Conservation (phyloP, 352 stramenopile genomes). For the Elongisporangium anandrum region DNA sequence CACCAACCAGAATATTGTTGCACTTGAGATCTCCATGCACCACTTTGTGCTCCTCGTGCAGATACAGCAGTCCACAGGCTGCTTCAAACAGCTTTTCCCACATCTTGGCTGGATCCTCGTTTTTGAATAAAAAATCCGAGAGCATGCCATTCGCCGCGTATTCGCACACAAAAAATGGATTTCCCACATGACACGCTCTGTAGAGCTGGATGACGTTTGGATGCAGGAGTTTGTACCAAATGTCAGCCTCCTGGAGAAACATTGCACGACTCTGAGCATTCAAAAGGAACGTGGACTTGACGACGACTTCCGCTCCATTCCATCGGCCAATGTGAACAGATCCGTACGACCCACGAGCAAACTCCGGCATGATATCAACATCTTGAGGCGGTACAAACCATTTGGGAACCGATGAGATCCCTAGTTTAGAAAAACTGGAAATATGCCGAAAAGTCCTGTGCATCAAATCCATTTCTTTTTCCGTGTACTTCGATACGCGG, state of each 20-base stretch:
- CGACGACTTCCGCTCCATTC: too few species aligned
- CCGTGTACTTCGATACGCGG: constrained; percentile 4
- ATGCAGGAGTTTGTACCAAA: constrained; percentile 15
- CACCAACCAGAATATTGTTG: constrained; percentile 63
- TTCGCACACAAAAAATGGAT: constrained; percentile 13
- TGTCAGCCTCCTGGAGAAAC: constrained; percentile 11
- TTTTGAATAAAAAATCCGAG: neutral
- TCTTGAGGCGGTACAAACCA: constrained; percentile 18
- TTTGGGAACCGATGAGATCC: constrained; percentile 1
- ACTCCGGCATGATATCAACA: constrained; percentile 1
- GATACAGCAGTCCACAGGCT: constrained; percentile 30
- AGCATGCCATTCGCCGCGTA: neutral
- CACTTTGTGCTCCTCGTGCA: constrained; percentile 30
- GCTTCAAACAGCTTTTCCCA: neutral
- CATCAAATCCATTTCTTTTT: constrained; percentile 4
- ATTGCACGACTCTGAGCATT: too few species aligned
- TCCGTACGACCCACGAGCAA: too few species aligned
- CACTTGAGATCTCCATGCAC: constrained; percentile 77
- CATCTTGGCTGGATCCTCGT: too few species aligned
- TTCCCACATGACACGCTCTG: constrained; percentile 13
- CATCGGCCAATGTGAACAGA: too few species aligned
- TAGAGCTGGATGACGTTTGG: constrained; percentile 19
- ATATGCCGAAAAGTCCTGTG: constrained; percentile 1
- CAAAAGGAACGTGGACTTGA: too few species aligned
- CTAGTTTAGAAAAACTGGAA: constrained; percentile 1